Conservation (phyloP, 2,329 filamentous ascomycete genomes). For the Mollisiaceae sp. region DNA sequence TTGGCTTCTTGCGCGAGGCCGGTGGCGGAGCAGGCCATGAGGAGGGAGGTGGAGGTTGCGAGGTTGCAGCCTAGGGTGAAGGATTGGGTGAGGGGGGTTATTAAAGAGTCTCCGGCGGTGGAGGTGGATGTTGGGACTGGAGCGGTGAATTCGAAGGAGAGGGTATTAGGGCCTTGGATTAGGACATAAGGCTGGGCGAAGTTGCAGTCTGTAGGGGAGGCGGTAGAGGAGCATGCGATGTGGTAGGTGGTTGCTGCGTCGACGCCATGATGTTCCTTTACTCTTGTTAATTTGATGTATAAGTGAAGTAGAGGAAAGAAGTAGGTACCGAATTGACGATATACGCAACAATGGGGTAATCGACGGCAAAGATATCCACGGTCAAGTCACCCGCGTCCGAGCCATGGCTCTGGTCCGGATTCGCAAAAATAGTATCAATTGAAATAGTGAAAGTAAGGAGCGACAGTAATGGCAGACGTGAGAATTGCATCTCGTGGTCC, state of each 20-base stretch:
- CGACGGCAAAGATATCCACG: slow-evolving; percentile 22
- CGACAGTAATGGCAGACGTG: slow-evolving; percentile 1
- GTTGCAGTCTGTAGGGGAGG: slow-evolving; percentile 21
- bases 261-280: neutral
- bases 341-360: slow-evolving; percentile 28
- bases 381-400: neutral
- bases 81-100: neutral
- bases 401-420: neutral
- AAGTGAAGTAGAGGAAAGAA: neutral
- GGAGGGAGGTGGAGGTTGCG: slow-evolving; percentile 14
- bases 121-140: slow-evolving; percentile 14
- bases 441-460: slow-evolving; percentile 6
- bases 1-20: slow-evolving; percentile 15
- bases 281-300: neutral
- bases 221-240: slow-evolving; percentile 23
- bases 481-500: slow-evolving; percentile 7
- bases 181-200: slow-evolving; percentile 32
- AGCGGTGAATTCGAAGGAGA: slow-evolving; percentile 25
- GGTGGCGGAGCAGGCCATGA: slow-evolving; percentile 23
- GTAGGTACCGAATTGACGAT: slow-evolving; percentile 24
- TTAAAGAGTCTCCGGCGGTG: slow-evolving; percentile 6
- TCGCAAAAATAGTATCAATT: neutral
- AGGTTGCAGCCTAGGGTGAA: slow-evolving; percentile 21
- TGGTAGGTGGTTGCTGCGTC: slow-evolving; percentile 26
- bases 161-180: slow-evolving; percentile 27